Base-by-base conservation (phyloP, 352 stramenopile genomes). In the Phytophthora citrophthora region DNA sequence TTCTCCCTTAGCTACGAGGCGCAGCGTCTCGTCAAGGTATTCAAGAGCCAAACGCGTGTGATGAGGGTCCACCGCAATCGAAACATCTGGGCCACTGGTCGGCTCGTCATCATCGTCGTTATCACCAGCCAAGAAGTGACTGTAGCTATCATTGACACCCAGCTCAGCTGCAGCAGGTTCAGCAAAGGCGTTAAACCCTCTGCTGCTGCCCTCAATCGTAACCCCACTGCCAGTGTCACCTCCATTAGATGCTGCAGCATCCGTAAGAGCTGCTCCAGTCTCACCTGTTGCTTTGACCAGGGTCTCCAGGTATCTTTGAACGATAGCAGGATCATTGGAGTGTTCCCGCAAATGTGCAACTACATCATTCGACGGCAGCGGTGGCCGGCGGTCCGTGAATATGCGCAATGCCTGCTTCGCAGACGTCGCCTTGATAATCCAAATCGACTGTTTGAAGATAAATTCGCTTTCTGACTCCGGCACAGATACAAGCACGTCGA, bases 391-490 rank as follows among this genome's bases (percentile, higher is more conserved):
- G 27, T 94, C 85, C 8, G 86, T 96, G 59, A 96, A 96, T 48
- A 96, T 89, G 5, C 88, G 86, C 11, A 96, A 62, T 16, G 85
- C 84, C 34, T 92, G 81, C 64, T 94, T 93, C 3, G 89, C 71
- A 24, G 77, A 68, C 5, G 81, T 89, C 1, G 79, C 79, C 32
- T 93, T 81, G 27, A 95, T 83, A 72, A 96, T 93, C 89, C 87
- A 94, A 51, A 92, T 78, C 24, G 89, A 94, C 59, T 93, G 76
- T 53, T 96, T 86, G 57, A 91, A 97, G 44, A 97, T 89, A 36
- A 98, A 85, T 24, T 88, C 76, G 27, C 93, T 91, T 50, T 96
- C 66, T 1, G 79, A 74, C 54, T 94, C 87, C 2, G 79, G 79
- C 6, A 94, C 78, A 2, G 76, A 69, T 3, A 97, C 76, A 10